Evolutionary conservation across 2,329 filamentous ascomycete genomes (phyloP), one percentile per base, ranked within the genome.

Genomic region (Coleophoma crateriformis): DNA sequence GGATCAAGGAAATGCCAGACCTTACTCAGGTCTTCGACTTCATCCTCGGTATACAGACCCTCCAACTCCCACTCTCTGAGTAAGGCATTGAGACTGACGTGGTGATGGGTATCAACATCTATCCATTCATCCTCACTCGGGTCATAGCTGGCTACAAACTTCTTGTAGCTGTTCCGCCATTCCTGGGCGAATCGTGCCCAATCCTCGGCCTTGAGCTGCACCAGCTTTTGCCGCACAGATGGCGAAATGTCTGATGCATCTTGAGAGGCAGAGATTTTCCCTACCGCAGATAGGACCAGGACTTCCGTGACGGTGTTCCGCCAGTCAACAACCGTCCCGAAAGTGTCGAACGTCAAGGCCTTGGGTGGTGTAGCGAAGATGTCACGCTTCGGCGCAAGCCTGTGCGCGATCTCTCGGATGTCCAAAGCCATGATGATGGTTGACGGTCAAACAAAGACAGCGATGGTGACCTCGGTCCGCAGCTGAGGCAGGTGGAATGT

Each of bases 261-360:
- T 14, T 74, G 69, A 33, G 74, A 74, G 42, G 83, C 71, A 2
- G 72, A 70, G 13, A 63, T 61, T 58, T 79, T 77, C 50, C 71
- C 66, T 27, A 67, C 62, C 13, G 80, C 76, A 37, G 74, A 73
- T 11, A 71, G 62, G 20, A 68, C 64, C 44, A 94, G 76, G 48
- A 80, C 78, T 8, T 74, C 69, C 13, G 75, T 79, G 17, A 94
- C 80, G 2, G 82, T 81, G 37, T 72, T 73, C 50, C 87, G 84
- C 87, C 88, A 92, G 71, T 92, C 78, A 42, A 94, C 88, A 54
- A 85, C 81, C 1, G 89, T 94, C 57, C 87, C 87, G 66, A 91
- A 90, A 59, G 90, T 79, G 68, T 90, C 87, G 61, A 89, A 90
- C 48, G 84, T 75, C 33, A 90, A 71, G 7, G 79, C 85, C 56